These are phyloP conservation scores for Leccinum truebloodii DNA, from an alignment of 768 basidiomycete genomes.

Conservation along the genomic window DNA sequence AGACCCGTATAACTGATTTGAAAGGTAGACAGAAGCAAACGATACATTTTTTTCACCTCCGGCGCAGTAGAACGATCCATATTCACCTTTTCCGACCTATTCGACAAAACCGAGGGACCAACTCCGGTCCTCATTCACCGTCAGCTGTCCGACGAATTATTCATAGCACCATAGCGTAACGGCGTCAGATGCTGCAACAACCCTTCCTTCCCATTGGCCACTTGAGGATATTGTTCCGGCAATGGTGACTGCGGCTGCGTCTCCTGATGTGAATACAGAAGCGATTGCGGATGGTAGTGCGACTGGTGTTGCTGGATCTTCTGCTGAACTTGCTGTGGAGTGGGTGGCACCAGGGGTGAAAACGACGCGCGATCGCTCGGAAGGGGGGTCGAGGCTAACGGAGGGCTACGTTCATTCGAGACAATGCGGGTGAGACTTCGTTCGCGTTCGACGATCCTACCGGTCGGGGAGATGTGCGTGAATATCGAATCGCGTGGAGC, in stretches of 20 bases:
- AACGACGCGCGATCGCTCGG: constrained; percentile 12
- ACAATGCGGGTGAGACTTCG: constrained; percentile 34
- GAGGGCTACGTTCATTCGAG: constrained; percentile 38
- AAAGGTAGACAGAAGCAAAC: neutral
- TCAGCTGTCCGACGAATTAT: constrained; percentile 15
- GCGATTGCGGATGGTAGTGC: constrained; percentile 3
- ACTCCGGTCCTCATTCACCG: neutral
- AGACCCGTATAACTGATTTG: neutral
- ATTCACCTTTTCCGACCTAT: neutral
- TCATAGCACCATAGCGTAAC: constrained; percentile 21
- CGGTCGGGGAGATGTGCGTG: neutral
- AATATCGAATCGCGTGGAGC: neutral
- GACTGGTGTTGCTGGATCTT: constrained; percentile 21
- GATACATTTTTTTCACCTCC: neutral
- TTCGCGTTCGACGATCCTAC: constrained; percentile 58
- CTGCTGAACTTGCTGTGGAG: constrained; percentile 20
- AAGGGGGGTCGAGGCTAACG: constrained; percentile 27
- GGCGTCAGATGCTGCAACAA: constrained; percentile 12
- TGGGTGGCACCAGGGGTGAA: constrained; percentile 11
- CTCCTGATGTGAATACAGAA: constrained; percentile 2
- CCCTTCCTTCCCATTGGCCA: constrained; percentile 3
- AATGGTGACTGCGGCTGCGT: neutral
- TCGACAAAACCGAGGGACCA: neutral
- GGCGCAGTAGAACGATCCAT: neutral
- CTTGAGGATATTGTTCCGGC: neutral